Evolutionary conservation across 305 asterid genomes (phyloP), one percentile per base, ranked within the genome.

Genomic region (Fraxinus albicans): DNA sequence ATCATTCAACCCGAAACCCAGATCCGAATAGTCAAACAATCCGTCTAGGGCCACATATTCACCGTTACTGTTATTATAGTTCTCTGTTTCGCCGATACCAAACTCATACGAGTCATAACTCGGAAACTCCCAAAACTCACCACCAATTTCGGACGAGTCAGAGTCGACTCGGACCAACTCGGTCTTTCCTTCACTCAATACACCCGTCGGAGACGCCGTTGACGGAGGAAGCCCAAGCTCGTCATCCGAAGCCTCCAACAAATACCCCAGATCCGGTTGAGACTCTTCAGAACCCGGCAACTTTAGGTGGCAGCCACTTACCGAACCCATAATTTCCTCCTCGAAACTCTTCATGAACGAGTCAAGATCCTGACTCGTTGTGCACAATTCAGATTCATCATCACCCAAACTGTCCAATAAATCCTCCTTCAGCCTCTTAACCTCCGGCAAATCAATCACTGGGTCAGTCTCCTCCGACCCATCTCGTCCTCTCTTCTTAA

Each of bases 151-250:
- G 0, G 86, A 8, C 83, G 92, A 65, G 58, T 87, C 91, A 0
- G 88, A 85, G 76, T 76, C 85, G 12, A 80, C 91, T 75, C 80
- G 83, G 9, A 73, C 84, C 86, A 88, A 82, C 88, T 87, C 92
- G 21, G 82, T 36, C n/a, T 27, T 72, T 65, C 73, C 81, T 88
- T 79, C 90, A 53, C 47, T 77, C 76, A 77, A 76, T 81, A 9
- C 79, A 0, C 77, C 86, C 2, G 58, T 29, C 1, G 86, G 83
- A 9, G 86, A 82, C 38, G 86, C n/a, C 38, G 78, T 44, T 1
- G 94, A 82, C 13, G 98, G 97, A 3, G 98, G 98, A 13, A 95
- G 84, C 0, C 98, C 98, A 2, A 95, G 93, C 87, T 95, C 98
- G 42, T 93, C 96, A 19, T 95, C 98, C 0, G 98, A 89, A n/a